Evolutionary conservation across 495 filamentous ascomycete genomes (phyloP).

Genomic region (Trichoderma reesei): DNA sequence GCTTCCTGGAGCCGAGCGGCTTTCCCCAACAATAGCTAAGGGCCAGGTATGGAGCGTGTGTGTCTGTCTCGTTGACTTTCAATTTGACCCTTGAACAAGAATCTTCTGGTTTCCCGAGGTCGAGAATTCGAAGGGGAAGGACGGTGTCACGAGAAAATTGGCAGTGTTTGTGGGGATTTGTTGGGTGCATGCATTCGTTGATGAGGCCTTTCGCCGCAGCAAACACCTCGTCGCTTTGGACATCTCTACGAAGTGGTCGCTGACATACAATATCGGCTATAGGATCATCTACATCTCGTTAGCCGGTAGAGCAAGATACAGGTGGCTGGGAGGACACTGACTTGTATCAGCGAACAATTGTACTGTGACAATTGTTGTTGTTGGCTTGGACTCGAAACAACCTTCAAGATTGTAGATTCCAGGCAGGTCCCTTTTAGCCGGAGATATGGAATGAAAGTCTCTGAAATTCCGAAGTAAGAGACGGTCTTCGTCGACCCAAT

Average conservation of each 20-base stretch:
- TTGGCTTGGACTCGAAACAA: neutral
- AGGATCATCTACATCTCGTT: neutral
- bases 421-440: neutral
- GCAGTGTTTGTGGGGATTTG: neutral
- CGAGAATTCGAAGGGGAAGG: neutral
- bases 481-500: neutral
- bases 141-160: neutral
- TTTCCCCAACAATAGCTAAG: slow-evolving; percentile 10
- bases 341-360: neutral
- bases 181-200: neutral
- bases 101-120: neutral
- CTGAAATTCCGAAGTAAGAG: neutral
- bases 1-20: neutral
- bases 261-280: neutral
- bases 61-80: neutral
- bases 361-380: neutral
- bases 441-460: neutral
- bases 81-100: neutral
- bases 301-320: neutral
- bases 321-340: neutral
- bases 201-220: neutral
- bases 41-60: neutral
- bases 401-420: neutral
- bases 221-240: neutral
- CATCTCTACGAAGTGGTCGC: neutral